Percentiles rank a stretch among this genome's conserved stretches.
phyloP scores from a whole-genome alignment of 2,329 filamentous ascomycete species.

The Emergomyces pasteurianus region DNA sequence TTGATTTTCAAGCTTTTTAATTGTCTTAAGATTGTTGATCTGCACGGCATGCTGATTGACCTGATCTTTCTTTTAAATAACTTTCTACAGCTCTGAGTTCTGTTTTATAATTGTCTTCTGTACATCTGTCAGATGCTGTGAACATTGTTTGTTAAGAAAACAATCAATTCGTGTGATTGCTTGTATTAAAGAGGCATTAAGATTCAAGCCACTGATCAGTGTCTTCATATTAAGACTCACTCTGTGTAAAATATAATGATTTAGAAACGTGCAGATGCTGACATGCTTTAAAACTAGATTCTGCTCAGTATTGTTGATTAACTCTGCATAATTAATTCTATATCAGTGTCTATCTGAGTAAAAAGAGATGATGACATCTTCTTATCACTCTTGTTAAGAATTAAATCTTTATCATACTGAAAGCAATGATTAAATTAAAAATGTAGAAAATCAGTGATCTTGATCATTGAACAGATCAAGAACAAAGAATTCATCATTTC shows the following conservation, averaged over 20 bases:
- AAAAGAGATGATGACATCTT: neutral
- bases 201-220: constrained; percentile 14
- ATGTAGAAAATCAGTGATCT: constrained; percentile 14
- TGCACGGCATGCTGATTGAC: neutral
- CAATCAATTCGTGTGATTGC: constrained; percentile 12
- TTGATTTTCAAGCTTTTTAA: constrained; percentile 1
- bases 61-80: neutral
- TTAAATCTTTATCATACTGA: constrained; percentile 9
- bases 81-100: constrained; percentile 10
- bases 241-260: constrained; percentile 12
- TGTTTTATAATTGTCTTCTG: constrained; percentile 9
- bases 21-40: neutral
- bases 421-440: constrained; percentile 16
- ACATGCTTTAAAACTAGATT: constrained; percentile 16
- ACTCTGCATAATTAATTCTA: neutral
- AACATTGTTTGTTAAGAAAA: constrained; percentile 10
- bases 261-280: constrained; percentile 14
- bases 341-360: neutral
- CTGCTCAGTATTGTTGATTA: constrained; percentile 13
- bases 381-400: neutral
- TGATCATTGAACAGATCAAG: constrained; percentile 6
- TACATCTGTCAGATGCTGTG: constrained; percentile 6
- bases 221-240: constrained; percentile 10
- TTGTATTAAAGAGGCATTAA: constrained; percentile 8
- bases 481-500: constrained; percentile 9